A percentile compares a stretch with the other conserved stretches of the same genome.
phyloP scores from a whole-genome alignment of 768 basidiomycete species.

The Lactarius evosmus region DNA sequence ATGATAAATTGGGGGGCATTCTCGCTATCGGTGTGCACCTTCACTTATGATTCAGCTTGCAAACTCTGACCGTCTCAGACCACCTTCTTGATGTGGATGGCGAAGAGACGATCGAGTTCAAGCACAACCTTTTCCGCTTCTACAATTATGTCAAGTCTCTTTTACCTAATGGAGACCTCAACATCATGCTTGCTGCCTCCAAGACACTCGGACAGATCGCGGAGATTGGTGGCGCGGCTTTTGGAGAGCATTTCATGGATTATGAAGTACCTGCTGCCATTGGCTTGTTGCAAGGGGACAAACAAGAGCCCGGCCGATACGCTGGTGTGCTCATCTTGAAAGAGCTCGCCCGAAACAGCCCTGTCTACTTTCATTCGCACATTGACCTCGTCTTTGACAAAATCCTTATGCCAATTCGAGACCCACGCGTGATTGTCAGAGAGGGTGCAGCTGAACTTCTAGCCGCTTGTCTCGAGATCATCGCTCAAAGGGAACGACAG shows the following conservation, averaged over 20 bases:
- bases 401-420: slow-evolving; percentile 86
- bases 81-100: slow-evolving; percentile 72
- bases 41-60: not conserved
- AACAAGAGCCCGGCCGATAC: slow-evolving; percentile 77
- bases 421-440: slow-evolving; percentile 83
- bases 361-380: slow-evolving; percentile 82
- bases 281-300: slow-evolving; percentile 72
- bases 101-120: slow-evolving; percentile 79
- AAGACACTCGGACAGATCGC: slow-evolving; percentile 88
- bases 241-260: slow-evolving; percentile 88
- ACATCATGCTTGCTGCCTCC: slow-evolving; percentile 93
- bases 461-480: slow-evolving; percentile 89
- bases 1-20: slow-evolving; percentile 83
- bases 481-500: slow-evolving; percentile 68
- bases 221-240: slow-evolving; percentile 73
- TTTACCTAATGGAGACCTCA: slow-evolving; percentile 86
- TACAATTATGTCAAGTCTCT: slow-evolving; percentile 92
- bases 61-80: slow-evolving; percentile 43
- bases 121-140: slow-evolving; percentile 77
- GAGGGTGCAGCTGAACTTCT: slow-evolving; percentile 92
- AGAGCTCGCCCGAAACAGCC: slow-evolving; percentile 87
- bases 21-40: slow-evolving; percentile 72
- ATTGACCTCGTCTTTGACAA: slow-evolving; percentile 88
- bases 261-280: slow-evolving; percentile 84
- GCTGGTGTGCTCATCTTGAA: slow-evolving; percentile 93